Conservation (phyloP, 2,329 filamentous ascomycete genomes). For the Onygena corvina region DNA sequence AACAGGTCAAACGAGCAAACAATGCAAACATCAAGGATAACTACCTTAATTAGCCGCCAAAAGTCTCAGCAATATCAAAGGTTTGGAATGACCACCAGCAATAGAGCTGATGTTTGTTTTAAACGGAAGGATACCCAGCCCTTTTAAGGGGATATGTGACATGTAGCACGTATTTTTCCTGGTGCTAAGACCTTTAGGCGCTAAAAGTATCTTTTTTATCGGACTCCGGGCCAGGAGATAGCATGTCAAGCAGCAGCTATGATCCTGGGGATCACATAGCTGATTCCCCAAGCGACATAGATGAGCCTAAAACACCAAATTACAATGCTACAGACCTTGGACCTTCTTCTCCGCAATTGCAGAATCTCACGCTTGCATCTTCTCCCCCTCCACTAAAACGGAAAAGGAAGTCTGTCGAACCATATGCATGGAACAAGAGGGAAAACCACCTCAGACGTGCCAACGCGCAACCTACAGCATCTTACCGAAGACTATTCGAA, state of each 20-base stretch:
- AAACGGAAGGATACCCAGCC: neutral
- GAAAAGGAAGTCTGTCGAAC: neutral
- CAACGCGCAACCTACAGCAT: neutral
- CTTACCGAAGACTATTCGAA: constrained; percentile 44
- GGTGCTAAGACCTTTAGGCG: neutral
- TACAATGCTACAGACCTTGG: neutral
- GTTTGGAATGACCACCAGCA: neutral
- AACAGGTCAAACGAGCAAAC: constrained; percentile 29
- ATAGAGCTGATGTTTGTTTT: neutral
- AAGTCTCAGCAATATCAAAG: too few species aligned
- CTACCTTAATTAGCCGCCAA: neutral
- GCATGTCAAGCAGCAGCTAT: constrained; percentile 8
- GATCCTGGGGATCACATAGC: neutral
- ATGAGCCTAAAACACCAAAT: neutral
- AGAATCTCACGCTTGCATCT: constrained; percentile 12
- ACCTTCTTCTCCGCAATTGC: constrained; percentile 15
- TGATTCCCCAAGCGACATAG: neutral
- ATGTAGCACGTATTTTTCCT: neutral
- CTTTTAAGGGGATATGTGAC: neutral
- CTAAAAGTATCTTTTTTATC: neutral
- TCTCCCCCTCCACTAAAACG: constrained; percentile 5
- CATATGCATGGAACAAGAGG: constrained; percentile 5
- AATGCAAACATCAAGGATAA: constrained; percentile 13
- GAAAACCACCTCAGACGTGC: constrained; percentile 1
- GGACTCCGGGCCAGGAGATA: neutral